A percentile compares a stretch with the other conserved stretches of the same genome.
phyloP scores from a whole-genome alignment of 2,329 filamentous ascomycete genomes.

The Fusarium sp. region DNA sequence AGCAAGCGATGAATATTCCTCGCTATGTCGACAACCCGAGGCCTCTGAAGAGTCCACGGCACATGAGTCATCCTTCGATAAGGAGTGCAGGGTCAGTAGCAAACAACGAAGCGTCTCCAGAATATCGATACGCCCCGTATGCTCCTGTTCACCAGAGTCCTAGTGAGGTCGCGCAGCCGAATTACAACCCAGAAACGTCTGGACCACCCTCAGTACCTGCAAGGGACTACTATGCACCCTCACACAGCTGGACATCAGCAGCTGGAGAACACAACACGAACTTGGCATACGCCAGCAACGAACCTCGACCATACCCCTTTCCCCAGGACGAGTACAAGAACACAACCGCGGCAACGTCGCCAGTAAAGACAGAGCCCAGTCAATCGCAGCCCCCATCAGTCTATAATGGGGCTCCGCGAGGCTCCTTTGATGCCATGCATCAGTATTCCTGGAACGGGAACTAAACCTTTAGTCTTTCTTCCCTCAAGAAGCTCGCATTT shows the following conservation, averaged over 20 bases:
- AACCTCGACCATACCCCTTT: conserved; percentile 63
- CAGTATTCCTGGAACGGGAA: conserved; percentile 71
- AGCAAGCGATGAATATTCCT: conserved; percentile 65
- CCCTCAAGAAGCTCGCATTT: conserved; percentile 31
- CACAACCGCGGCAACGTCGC: conserved; percentile 42
- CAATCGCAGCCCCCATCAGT: conserved; percentile 56
- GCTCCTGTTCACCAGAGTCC: conserved; percentile 48
- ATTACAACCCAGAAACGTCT: conserved; percentile 51
- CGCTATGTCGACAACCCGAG: conserved; percentile 70
- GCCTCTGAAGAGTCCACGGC: conserved; percentile 68
- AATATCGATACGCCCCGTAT: conserved; percentile 69
- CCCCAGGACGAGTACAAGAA: conserved; percentile 62
- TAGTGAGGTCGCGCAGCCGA: conserved; percentile 51
- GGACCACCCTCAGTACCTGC: conserved; percentile 47
- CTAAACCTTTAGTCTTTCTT: conserved; percentile 45
- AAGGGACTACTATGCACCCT: conserved; percentile 67
- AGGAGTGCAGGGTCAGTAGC: conserved; percentile 63
- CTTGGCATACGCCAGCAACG: conserved; percentile 60
- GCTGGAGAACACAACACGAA: conserved; percentile 61
- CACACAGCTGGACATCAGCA: conserved; percentile 65
- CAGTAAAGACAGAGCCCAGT: conserved; percentile 54
- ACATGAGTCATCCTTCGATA: conserved; percentile 66
- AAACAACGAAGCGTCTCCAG: conserved; percentile 63
- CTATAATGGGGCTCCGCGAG: conserved; percentile 56
- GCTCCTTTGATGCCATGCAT: conserved; percentile 63